These are phyloP conservation scores for Cucurbitaria berberidis DNA, from an alignment of 2,329 filamentous ascomycete species.

Conservation along the genomic window DNA sequence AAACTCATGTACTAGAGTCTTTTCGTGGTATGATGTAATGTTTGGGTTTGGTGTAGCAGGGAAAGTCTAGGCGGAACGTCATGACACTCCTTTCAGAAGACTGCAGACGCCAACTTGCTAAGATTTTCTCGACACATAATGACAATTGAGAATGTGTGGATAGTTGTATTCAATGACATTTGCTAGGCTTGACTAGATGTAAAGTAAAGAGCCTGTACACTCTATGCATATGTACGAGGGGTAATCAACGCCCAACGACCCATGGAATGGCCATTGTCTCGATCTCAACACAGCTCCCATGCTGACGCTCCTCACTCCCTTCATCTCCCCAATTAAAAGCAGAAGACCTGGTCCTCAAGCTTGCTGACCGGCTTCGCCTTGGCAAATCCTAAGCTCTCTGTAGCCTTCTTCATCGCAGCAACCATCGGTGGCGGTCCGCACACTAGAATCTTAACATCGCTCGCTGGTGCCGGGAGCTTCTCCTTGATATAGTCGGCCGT, in stretches of 20 bases:
- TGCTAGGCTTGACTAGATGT: too few species aligned
- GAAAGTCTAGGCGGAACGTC: not conserved
- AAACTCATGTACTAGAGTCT: too few species aligned
- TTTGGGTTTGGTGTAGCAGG: too few species aligned
- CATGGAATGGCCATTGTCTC: not conserved
- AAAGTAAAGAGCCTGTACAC: too few species aligned
- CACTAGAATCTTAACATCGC: slow-evolving; percentile 90
- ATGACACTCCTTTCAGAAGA: not conserved
- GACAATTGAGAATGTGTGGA: too few species aligned
- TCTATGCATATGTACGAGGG: not conserved
- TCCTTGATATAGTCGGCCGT: slow-evolving; percentile 94
- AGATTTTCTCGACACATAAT: too few species aligned
- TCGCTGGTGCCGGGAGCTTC: slow-evolving; percentile 79
- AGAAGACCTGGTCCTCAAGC: slow-evolving; percentile 96
- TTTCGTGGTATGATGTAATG: not conserved
- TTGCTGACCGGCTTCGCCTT: slow-evolving; percentile 96
- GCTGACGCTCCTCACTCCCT: not conserved
- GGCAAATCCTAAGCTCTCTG: slow-evolving; percentile 84
- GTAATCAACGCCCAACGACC: not conserved
- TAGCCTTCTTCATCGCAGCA: slow-evolving; percentile 93
- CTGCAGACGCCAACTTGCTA: not conserved
- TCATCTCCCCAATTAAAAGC: slow-evolving; percentile 67
- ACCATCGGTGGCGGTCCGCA: slow-evolving; percentile 98
- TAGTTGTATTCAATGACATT: too few species aligned
- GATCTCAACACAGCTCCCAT: not conserved